phyloP scores from a whole-genome alignment of 495 filamentous ascomycete genomes.

The Aspergillus sclerotiicarbonarius region DNA sequence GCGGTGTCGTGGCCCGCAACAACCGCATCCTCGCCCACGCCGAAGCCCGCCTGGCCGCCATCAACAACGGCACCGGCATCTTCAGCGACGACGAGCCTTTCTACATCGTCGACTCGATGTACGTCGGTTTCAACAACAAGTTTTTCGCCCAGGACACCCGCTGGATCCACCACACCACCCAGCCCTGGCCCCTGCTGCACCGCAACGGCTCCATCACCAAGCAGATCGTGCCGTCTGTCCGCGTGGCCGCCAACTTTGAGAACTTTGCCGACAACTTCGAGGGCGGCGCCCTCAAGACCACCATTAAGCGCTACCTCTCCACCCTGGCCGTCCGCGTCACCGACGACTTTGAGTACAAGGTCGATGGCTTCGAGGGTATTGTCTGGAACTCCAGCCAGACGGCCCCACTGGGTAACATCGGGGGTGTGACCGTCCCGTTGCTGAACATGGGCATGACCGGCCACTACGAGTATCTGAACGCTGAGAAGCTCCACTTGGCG shows the following conservation, averaged over 20 bases:
- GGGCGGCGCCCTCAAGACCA: conserved; percentile 12
- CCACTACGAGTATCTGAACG: conserved; percentile 18
- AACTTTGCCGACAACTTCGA: not conserved
- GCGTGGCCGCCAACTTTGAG: conserved; percentile 3
- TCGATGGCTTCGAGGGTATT: conserved; percentile 9
- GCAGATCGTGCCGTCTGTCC: conserved; percentile 12
- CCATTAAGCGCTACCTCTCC: conserved; percentile 10
- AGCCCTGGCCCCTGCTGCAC: conserved; percentile 15
- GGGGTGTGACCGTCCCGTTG: conserved; percentile 10
- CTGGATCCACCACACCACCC: conserved; percentile 7
- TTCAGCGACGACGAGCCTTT: conserved; percentile 14
- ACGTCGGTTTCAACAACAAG: conserved; percentile 13
- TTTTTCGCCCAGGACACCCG: conserved; percentile 13
- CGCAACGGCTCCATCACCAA: conserved; percentile 7
- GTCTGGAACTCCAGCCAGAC: conserved; percentile 11
- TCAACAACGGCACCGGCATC: conserved; percentile 5
- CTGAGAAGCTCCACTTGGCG: conserved; percentile 14
- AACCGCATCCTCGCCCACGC: conserved; percentile 14
- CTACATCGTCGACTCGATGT: conserved; percentile 5
- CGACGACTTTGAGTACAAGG: conserved; percentile 2
- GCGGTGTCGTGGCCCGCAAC: conserved; percentile 7
- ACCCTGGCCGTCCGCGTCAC: conserved; percentile 9
- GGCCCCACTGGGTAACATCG: not conserved
- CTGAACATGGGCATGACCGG: conserved; percentile 19
- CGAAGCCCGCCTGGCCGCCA: not conserved